Evolutionary conservation across 208 protist species (phyloP).

Genomic region (Acanthamoeba culbertsoni): DNA sequence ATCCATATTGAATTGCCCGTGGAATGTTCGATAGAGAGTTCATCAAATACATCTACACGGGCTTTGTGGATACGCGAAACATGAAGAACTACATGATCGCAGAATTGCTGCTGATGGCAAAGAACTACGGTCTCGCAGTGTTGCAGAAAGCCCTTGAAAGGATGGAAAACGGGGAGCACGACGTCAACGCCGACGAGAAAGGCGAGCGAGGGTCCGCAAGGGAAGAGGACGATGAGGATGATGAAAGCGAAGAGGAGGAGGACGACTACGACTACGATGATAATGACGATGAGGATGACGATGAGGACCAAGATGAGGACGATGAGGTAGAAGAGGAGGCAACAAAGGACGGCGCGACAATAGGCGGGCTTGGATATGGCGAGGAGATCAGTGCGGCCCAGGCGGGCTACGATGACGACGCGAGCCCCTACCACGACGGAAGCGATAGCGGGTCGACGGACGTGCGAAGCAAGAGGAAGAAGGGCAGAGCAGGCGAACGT

Average conservation of each 20-base stretch:
- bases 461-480: background rate
- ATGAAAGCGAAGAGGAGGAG: background rate
- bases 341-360: background rate
- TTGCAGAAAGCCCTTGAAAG: background rate
- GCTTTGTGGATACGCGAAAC: constrained; percentile 10
- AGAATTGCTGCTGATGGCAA: constrained; percentile 15
- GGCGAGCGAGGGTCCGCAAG: too few relatives aligned
- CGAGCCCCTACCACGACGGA: background rate
- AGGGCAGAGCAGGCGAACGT: background rate
- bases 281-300: background rate
- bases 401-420: background rate
- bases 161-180: background rate
- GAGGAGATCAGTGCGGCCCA: background rate
- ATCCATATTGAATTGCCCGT: background rate
- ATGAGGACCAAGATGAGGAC: background rate
- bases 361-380: background rate
- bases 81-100: constrained; percentile 57
- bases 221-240: background rate
- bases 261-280: background rate
- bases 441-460: background rate
- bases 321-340: background rate
- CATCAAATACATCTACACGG: constrained; percentile 42
- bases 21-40: background rate
- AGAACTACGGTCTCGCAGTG: constrained; percentile 23
- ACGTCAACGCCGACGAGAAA: background rate